Conservation (phyloP, 2,329 filamentous ascomycete species). For the Ophiostoma perfectum region DNA sequence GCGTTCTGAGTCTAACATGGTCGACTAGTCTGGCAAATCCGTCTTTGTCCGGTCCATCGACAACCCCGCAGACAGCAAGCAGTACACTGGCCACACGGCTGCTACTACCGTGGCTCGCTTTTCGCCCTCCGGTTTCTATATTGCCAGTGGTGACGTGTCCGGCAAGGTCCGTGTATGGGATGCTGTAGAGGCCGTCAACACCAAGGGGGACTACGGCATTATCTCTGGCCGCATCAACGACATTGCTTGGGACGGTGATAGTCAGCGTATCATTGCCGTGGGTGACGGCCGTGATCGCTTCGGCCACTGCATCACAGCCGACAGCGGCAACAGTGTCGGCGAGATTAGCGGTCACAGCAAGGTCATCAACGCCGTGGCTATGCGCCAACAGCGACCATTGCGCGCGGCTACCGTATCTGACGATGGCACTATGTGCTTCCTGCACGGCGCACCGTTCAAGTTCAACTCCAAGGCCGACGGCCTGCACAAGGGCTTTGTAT, state of each 20-base stretch:
- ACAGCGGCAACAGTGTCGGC: conserved; percentile 92
- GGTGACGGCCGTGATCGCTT: conserved; percentile 91
- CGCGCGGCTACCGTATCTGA: conserved; percentile 87
- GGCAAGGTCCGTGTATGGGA: conserved; percentile 92
- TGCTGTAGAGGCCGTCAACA: conserved; percentile 73
- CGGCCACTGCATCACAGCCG: conserved; percentile 88
- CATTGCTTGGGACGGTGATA: conserved; percentile 95
- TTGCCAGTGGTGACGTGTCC: conserved; percentile 83
- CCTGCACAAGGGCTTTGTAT: conserved; percentile 82
- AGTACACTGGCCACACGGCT: conserved; percentile 88
- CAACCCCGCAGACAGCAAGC: conserved; percentile 72
- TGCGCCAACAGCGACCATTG: conserved; percentile 84
- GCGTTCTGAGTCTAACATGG: neutral
- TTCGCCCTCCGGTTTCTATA: conserved; percentile 87
- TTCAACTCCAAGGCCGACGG: conserved; percentile 78
- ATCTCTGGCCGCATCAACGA: conserved; percentile 94
- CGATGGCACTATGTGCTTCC: conserved; percentile 83
- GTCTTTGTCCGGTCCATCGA: conserved; percentile 95
- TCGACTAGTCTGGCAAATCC: conserved; percentile 77
- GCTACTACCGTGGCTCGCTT: conserved; percentile 90
- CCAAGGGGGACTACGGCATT: conserved; percentile 90
- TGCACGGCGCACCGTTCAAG: conserved; percentile 92
- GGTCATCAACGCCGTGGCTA: conserved; percentile 82
- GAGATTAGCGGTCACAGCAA: conserved; percentile 90
- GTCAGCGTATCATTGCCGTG: conserved; percentile 91